Base-by-base conservation (phyloP, 176 grass and related monocot genomes). In the Musa troglodytarum region DNA sequence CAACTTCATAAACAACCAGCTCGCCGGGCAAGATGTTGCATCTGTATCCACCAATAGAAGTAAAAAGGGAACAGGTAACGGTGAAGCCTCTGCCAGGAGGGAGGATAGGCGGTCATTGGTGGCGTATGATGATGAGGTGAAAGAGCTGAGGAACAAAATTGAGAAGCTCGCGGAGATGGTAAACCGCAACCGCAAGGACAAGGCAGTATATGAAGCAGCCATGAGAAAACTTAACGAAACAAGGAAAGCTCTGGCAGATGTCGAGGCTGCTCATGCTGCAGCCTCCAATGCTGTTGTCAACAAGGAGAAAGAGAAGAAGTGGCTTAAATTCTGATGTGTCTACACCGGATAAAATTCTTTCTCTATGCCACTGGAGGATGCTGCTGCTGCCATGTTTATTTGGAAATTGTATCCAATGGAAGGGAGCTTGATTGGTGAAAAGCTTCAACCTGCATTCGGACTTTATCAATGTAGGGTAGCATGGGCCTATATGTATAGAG, bases 251-350 rank as follows among this genome's bases (percentile, higher is more conserved):
- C 86, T 97, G 0, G 74, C 67, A 19, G 75, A 87, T 67, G 90
- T 88, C 10, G 90, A 97, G 80, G 80, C 84, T 25, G 86, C 87
- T n/a, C 89, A 87, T 50, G 78, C 86, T 54, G 86, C 85, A 15
- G 94, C 79, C 50, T 87, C 76, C 5, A 91, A 34, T 49, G 90
- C 85, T 0, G 84, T 97, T 69, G 16, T 76, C 49, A 91, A 78
- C 12, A 97, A 93, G 75, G 94, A 97, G 59, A 93, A 87, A 79
- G 90, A 93, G 84, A 97, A 97, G 63, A 97, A 85, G 73, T 97
- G 94, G 94, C 77, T 93, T 50, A 93, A 97, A 82, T 97, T 97
- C 72, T 97, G 81, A 96, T 61, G 10, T 19, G 75, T 52, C 58
- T 51, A 11, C 22, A 25, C 63, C 63, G 3, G 21, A 21, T 23